Evolutionary conservation across 2,329 filamentous ascomycete genomes (phyloP).

Genomic region (Dothistroma septosporum): DNA sequence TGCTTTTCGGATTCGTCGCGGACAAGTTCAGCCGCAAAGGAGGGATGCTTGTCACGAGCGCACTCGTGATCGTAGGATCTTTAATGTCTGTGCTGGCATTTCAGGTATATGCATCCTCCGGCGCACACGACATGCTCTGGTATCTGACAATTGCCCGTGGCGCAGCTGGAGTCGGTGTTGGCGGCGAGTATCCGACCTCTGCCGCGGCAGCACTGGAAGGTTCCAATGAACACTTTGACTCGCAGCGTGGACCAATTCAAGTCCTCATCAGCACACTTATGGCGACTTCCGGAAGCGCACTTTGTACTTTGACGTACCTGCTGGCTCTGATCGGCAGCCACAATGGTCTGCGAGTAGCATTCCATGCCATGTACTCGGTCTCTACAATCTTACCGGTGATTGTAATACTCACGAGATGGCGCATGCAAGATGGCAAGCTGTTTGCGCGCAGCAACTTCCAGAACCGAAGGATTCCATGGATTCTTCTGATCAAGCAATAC

Average conservation of each 20-base stretch:
- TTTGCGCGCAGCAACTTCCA: constrained; percentile 49
- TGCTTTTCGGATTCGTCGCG: constrained; percentile 33
- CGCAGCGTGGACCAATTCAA: constrained; percentile 27
- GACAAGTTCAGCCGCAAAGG: constrained; percentile 35
- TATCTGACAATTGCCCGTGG: constrained; percentile 51
- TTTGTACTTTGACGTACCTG: constrained; percentile 32
- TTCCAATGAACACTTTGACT: constrained; percentile 44
- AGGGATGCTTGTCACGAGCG: constrained; percentile 34
- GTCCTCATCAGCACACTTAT: constrained; percentile 27
- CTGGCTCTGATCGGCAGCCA: constrained; percentile 36
- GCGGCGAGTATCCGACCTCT: constrained; percentile 49
- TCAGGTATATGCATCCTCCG: constrained; percentile 25
- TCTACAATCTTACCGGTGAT: constrained; percentile 48
- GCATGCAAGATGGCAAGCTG: constrained; percentile 48
- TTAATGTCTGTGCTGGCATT: constrained; percentile 39
- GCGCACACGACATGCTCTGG: constrained; percentile 48
- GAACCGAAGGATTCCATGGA: constrained; percentile 43
- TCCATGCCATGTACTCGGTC: constrained; percentile 42
- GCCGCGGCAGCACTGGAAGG: constrained; percentile 47
- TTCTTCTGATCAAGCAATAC: constrained; percentile 40
- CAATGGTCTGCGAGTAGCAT: constrained; percentile 40
- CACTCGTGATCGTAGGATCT: constrained; percentile 32
- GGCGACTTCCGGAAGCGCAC: constrained; percentile 23
- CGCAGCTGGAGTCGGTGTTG: constrained; percentile 44
- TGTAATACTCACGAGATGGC: constrained; percentile 26